Conservation (phyloP, 345 rosid species). For the Excoecaria agallocha region DNA sequence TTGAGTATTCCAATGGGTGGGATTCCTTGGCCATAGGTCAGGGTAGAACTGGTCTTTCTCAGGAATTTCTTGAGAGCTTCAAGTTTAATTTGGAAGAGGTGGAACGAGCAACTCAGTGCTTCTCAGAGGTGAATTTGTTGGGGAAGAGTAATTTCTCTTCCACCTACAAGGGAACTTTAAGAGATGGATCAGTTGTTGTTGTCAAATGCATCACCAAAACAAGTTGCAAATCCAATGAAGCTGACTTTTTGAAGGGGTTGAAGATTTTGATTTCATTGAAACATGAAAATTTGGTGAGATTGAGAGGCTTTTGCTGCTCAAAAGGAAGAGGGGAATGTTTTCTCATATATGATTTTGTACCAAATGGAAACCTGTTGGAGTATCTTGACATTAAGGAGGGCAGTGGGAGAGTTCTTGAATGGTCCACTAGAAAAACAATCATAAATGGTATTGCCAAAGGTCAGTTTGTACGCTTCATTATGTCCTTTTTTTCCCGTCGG, state of each 20-base stretch:
- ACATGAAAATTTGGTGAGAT: slow-evolving; percentile 70
- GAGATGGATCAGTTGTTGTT: slow-evolving; percentile 79
- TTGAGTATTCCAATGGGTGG: slow-evolving; percentile 93
- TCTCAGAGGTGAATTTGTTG: slow-evolving; percentile 70
- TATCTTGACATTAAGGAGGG: slow-evolving; percentile 66
- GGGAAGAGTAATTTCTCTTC: slow-evolving; percentile 76
- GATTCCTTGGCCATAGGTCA: slow-evolving; percentile 75
- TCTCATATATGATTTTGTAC: slow-evolving; percentile 78
- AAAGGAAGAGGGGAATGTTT: slow-evolving; percentile 93
- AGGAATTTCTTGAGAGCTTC: slow-evolving; percentile 83
- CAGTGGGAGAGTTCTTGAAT: slow-evolving; percentile 64
- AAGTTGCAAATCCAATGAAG: slow-evolving; percentile 79
- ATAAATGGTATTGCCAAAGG: slow-evolving; percentile 87
- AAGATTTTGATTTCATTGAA: slow-evolving; percentile 64
- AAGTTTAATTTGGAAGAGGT: slow-evolving; percentile 91
- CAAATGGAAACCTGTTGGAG: slow-evolving; percentile 74
- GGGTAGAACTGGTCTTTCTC: slow-evolving; percentile 53
- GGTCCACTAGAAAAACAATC: slow-evolving; percentile 78
- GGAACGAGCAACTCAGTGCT: slow-evolving; percentile 90
- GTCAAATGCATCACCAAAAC: slow-evolving; percentile 78
- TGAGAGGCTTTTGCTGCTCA: slow-evolving; percentile 95
- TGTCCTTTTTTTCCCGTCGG: too few species aligned
- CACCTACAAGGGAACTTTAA: slow-evolving; percentile 68
- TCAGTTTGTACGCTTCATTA: slow-evolving; percentile 22
- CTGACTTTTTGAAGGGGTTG: slow-evolving; percentile 76